Percentiles rank a stretch among this genome's conserved stretches.
Evolutionary conservation across 2,329 filamentous ascomycete species (phyloP).

Genomic region (Ophiocordyceps camponoti-rufipedis): DNA sequence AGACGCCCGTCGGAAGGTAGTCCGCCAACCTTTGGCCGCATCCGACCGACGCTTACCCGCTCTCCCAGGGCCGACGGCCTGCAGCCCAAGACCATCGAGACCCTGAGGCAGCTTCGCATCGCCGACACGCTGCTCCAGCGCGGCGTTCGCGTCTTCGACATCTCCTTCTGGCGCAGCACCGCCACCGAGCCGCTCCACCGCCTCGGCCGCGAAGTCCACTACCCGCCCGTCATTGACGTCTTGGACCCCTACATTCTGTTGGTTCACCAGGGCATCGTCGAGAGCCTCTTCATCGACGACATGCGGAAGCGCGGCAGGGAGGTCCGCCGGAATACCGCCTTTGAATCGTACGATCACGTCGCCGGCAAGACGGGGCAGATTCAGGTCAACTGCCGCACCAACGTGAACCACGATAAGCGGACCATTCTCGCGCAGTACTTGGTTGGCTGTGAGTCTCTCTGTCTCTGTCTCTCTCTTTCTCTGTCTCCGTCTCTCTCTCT

Average conservation of each 20-base stretch:
- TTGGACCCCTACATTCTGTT: slow-evolving; percentile 38
- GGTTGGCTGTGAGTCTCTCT: slow-evolving; percentile 38
- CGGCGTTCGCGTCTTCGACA: slow-evolving; percentile 55
- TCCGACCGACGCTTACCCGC: slow-evolving; percentile 4
- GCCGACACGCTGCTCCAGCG: slow-evolving; percentile 48
- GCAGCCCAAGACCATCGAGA: slow-evolving; percentile 65
- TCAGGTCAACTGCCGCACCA: slow-evolving; percentile 31
- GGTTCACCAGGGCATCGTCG: slow-evolving; percentile 59
- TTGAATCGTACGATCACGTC: slow-evolving; percentile 34
- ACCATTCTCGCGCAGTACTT: slow-evolving; percentile 42
- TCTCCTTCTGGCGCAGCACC: slow-evolving; percentile 50
- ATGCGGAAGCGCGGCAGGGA: slow-evolving; percentile 43
- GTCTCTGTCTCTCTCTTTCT: too few species aligned
- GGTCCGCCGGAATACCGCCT: slow-evolving; percentile 46
- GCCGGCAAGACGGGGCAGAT: slow-evolving; percentile 23
- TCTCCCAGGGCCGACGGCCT: slow-evolving; percentile 44
- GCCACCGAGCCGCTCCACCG: slow-evolving; percentile 33
- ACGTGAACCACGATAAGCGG: slow-evolving; percentile 29
- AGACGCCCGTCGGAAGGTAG: slow-evolving; percentile 44
- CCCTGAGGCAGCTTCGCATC: slow-evolving; percentile 54
- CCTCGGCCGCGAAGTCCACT: slow-evolving; percentile 48
- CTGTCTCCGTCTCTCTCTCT: too few species aligned
- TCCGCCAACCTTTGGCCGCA: background rate
- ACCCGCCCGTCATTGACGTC: slow-evolving; percentile 41
- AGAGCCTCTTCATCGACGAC: slow-evolving; percentile 52